Base-by-base conservation (phyloP, 805 yeast genomes). In the Blastobotrys terrestris region DNA sequence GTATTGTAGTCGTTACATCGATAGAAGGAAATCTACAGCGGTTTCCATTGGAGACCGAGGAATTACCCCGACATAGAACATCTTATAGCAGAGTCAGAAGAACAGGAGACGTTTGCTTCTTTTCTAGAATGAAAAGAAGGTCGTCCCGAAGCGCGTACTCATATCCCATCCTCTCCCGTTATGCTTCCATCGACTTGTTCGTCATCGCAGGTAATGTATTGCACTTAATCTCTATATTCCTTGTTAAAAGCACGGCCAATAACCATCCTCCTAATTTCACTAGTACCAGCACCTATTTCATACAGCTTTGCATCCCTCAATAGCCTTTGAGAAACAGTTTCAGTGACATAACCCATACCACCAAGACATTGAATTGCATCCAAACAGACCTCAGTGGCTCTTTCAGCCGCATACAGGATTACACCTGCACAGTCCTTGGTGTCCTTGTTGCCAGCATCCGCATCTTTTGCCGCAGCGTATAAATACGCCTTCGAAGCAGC, bases 311-410 rank as follows among this genome's bases (percentile, higher is more conserved):
- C 67, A 50, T 65, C 68, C 13, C 68, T 62, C 8, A 65, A 58
- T 14, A 65, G 58, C n/a, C 68, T 49, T 21, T 61, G 62, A 14
- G 67, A 66, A n/a, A 61, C 62, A 5, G 68, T 65, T 52, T 65
- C 68, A 53, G 54, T 65, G 50, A 65, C 61, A 50, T 65, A 65
- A 15, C 68, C 68, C 68, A 65, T 65, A 5, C 68, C 68, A 3
- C 68, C 68, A 42, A 65, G 55, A 53, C 65, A 62, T 52, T 65
- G 68, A 40, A 65, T 63, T 7, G 68, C 68, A 40, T 64, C 67
- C 7, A 65, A 53, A 39, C 63, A 55, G 13, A 65, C 68, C 55
- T 64, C 65, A 46, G 68, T 64, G 39, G 65, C 65, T 26, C 67
- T 53, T 55, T 65, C 68, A 21, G 68, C 68, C n/a, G 68, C 67